These are phyloP conservation scores for Blastobotrys ciferrii DNA, from an alignment of 1,139 yeast genomes.

Conservation along the genomic window DNA sequence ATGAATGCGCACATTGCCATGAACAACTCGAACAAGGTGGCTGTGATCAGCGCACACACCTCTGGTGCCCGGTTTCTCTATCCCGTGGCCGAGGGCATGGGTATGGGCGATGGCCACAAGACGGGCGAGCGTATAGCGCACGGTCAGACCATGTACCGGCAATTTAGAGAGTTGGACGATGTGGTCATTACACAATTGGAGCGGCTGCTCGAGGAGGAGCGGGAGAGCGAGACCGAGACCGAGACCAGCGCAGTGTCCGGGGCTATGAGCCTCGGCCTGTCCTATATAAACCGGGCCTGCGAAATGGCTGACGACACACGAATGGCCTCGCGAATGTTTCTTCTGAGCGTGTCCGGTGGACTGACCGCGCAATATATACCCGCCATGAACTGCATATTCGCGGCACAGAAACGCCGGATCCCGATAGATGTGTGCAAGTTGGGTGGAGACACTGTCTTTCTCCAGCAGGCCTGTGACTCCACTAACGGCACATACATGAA, in stretches of 20 bases:
- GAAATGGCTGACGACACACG: conserved; percentile 31
- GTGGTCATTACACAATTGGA: conserved; percentile 64
- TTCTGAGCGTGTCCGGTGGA: conserved; percentile 75
- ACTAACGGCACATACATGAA: conserved; percentile 85
- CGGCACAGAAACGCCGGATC: conserved; percentile 83
- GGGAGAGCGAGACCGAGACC: conserved; percentile 1
- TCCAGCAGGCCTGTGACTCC: conserved; percentile 96
- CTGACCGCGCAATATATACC: conserved; percentile 83
- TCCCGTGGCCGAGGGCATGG: conserved; percentile 42
- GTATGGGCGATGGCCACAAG: neutral
- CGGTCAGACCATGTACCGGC: conserved; percentile 67
- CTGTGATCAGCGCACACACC: conserved; percentile 76
- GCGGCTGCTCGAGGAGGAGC: conserved; percentile 39
- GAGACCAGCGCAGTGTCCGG: conserved; percentile 63
- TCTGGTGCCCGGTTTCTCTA: conserved; percentile 68
- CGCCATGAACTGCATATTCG: conserved; percentile 92
- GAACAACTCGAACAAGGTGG: conserved; percentile 80
- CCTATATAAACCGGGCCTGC: conserved; percentile 68
- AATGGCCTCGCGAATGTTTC: conserved; percentile 68
- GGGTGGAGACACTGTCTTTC: conserved; percentile 72
- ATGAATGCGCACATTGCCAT: conserved; percentile 84
- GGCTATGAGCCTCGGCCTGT: conserved; percentile 71
- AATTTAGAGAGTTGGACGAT: conserved; percentile 79
- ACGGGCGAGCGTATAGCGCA: conserved; percentile 27
- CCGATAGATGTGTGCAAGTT: conserved; percentile 89